Evolutionary conservation across 441 rosid genomes (phyloP), one percentile per base, ranked within the genome.

Genomic region (Mallotus japonicus): DNA sequence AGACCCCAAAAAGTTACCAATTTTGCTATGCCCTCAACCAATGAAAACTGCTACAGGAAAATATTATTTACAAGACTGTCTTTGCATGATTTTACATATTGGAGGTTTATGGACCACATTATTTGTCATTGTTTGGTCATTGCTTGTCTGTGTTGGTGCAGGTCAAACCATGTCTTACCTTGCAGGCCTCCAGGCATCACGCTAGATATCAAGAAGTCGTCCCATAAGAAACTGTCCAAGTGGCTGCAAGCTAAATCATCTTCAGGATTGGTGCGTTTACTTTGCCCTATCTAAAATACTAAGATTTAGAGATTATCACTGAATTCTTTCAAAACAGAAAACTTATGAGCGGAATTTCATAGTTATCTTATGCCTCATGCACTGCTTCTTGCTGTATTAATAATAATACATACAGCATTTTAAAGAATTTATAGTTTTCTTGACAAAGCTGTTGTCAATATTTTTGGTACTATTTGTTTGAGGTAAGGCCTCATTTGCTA

Each of bases 161-260:
- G 97, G 97, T 85, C 99, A 69, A 89, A 81, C 80, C 97, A 95
- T 77, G 89, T 92, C 22, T 81, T 95, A 77, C 93, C 93, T 75
- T 92, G 97, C 77, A 88, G 99, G 79, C 96, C 99, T 60, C 65
- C 92, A 40, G 97, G 96, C 42, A 71, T 90, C 75, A 85, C 82
- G 22, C 85, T 95, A 64, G 97, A 95, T 84, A 87, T 90, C 74
- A 92, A 90, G 78, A 95, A 91, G 81, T 95, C 99, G 19, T 89
- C 97, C 19, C 83, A 88, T 85, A 95, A 91, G 92, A 95, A 95
- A 84, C 76, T 95, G 72, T 87, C 97, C 2, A 95, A 92, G 83
- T 95, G 98, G 99, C 83, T 95, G 69, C 99, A 91, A 77, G 88
- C 95, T 40, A 91, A 95, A 81, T 87, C 97, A 17, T 83, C 94